These are phyloP conservation scores for Dothiorella sarmentorum DNA, from an alignment of 2,329 filamentous ascomycete species.

Conservation along the genomic window DNA sequence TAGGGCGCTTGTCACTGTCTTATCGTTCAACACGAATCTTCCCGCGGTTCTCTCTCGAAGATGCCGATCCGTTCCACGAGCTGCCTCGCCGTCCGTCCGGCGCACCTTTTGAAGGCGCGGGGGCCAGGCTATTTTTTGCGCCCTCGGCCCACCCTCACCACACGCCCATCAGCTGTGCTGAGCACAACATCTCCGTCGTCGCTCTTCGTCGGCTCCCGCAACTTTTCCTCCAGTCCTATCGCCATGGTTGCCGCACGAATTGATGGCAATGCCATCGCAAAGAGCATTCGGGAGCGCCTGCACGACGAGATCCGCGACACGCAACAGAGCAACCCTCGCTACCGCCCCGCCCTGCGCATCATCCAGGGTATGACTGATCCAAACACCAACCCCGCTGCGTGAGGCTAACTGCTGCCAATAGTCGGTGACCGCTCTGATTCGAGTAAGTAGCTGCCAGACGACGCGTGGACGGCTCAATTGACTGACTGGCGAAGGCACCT, in stretches of 20 bases:
- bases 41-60: too few species aligned
- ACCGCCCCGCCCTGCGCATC: slow-evolving; percentile 86
- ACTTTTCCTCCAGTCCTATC: slow-evolving; percentile 52
- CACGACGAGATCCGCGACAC: slow-evolving; percentile 75
- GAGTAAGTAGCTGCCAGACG: slow-evolving; percentile 55
- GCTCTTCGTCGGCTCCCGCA: slow-evolving; percentile 15
- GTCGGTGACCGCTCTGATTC: slow-evolving; percentile 93
- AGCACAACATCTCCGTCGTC: slow-evolving; percentile 12
- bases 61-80: too few species aligned
- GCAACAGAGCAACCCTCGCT: slow-evolving; percentile 80
- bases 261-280: slow-evolving; percentile 93
- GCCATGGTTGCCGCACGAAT: slow-evolving; percentile 87
- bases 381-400: not conserved
- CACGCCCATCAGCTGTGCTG: not conserved
- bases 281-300: slow-evolving; percentile 80
- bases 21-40: slow-evolving; percentile 19
- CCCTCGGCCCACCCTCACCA: slow-evolving; percentile 13
- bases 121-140: slow-evolving; percentile 1
- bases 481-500: slow-evolving; percentile 64
- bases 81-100: too few species aligned
- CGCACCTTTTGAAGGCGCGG: slow-evolving; percentile 12
- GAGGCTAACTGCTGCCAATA: slow-evolving; percentile 37
- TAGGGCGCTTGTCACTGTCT: too few species aligned
- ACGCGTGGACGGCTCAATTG: slow-evolving; percentile 25
- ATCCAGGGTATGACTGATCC: slow-evolving; percentile 76